A percentile compares a stretch with the other conserved stretches of the same genome.
Conservation (phyloP, 345 rosid species). For the Eucalyptus urophylla region DNA sequence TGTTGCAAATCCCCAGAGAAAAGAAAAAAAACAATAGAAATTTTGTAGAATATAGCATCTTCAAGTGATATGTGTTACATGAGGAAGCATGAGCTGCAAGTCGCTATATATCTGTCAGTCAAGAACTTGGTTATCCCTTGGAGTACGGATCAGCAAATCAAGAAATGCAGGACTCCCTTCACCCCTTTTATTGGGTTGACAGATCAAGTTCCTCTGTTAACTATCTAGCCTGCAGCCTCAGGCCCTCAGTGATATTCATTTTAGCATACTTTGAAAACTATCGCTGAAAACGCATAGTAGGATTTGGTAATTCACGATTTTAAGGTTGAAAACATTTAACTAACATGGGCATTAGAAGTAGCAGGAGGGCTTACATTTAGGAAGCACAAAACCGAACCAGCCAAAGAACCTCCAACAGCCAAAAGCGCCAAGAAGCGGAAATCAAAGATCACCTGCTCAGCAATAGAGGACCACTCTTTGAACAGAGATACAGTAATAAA, state of each 20-base stretch:
- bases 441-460: constrained; percentile 64
- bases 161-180: not conserved
- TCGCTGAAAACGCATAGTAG: not conserved
- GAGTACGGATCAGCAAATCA: not conserved
- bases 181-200: not conserved
- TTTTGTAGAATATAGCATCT: not conserved
- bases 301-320: not conserved
- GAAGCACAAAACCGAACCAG: constrained; percentile 85
- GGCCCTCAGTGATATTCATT: not conserved
- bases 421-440: constrained; percentile 88
- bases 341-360: not conserved
- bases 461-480: not conserved
- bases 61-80: not conserved
- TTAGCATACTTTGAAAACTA: not conserved
- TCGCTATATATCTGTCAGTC: not conserved
- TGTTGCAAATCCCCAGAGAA: not conserved
- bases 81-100: not conserved
- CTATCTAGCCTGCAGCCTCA: not conserved
- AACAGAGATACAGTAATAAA: not conserved
- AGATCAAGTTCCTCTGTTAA: not conserved
- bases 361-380: constrained; percentile 48
- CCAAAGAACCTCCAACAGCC: constrained; percentile 84
- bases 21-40: not conserved
- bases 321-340: not conserved
- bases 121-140: not conserved